Conservation (phyloP, 768 basidiomycete species). For the Obba rivulosa region DNA sequence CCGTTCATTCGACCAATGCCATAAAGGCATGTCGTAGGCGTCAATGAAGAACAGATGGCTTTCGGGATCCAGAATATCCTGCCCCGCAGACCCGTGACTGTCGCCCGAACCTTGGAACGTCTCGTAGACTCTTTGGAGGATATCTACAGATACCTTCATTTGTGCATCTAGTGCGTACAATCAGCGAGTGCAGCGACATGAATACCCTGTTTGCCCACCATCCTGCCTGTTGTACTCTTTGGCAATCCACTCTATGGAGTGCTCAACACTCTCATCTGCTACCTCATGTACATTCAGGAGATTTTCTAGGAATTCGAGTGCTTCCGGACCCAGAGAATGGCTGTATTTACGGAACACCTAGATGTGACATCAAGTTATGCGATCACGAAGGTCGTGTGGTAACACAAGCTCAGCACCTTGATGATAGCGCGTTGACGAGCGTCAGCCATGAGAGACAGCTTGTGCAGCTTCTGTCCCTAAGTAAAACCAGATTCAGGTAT, state of each 20-base stretch:
- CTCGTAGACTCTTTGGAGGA: constrained; percentile 71
- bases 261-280: constrained; percentile 60
- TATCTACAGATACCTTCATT: constrained; percentile 73
- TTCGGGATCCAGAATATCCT: constrained; percentile 71
- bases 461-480: too few species aligned
- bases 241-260: constrained; percentile 73
- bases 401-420: constrained; percentile 28
- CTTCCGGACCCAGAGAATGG: constrained; percentile 80
- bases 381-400: neutral
- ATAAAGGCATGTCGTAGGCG: constrained; percentile 93
- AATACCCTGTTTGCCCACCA: constrained; percentile 37
- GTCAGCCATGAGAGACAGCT: constrained; percentile 27
- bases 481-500: too few species aligned
- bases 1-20: constrained; percentile 84
- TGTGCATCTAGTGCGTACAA: constrained; percentile 50
- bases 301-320: constrained; percentile 63
- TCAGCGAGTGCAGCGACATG: neutral
- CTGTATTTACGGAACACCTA: constrained; percentile 87
- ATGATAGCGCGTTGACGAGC: constrained; percentile 37
- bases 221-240: constrained; percentile 89
- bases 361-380: neutral
- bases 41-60: constrained; percentile 80
- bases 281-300: constrained; percentile 72
- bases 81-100: constrained; percentile 38
- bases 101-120: constrained; percentile 63